phyloP scores from a whole-genome alignment of 495 filamentous ascomycete species.

The Aspergillus heteromorphus region DNA sequence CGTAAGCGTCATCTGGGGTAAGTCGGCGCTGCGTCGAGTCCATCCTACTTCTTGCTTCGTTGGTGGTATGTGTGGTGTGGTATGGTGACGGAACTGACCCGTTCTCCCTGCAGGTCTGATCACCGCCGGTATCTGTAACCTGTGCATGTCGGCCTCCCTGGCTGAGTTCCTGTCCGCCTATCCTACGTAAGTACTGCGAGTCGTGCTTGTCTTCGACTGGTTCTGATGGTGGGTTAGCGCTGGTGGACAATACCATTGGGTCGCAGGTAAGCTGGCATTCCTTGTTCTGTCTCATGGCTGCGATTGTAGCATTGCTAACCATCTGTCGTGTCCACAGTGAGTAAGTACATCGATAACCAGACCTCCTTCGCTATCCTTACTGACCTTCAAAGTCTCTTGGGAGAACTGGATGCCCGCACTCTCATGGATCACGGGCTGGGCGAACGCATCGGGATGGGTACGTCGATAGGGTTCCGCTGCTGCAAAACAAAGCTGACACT shows the following conservation, averaged over 20 bases:
- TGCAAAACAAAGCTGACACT: constrained; percentile 43
- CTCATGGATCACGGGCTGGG: constrained; percentile 70
- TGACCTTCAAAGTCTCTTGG: constrained; percentile 37
- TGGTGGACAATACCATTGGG: constrained; percentile 73
- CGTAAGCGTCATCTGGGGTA: constrained; percentile 47
- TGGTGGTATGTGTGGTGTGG: background rate
- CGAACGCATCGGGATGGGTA: constrained; percentile 71
- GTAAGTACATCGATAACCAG: constrained; percentile 19
- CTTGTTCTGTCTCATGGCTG: background rate
- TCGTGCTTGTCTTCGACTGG: background rate
- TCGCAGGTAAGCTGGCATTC: constrained; percentile 44
- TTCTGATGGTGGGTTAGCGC: constrained; percentile 29
- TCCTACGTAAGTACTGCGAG: constrained; percentile 48
- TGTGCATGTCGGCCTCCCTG: constrained; percentile 65
- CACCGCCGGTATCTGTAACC: constrained; percentile 64
- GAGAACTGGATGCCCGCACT: constrained; percentile 55
- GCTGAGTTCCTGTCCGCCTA: constrained; percentile 71
- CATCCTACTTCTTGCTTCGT: background rate
- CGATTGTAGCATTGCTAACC: constrained; percentile 1
- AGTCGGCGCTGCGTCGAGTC: background rate
- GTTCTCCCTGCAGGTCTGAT: constrained; percentile 45
- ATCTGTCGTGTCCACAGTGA: constrained; percentile 14
- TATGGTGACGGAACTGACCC: background rate
- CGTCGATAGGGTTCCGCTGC: background rate
- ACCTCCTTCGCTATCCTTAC: background rate